A percentile compares a stretch with the other conserved stretches of the same genome.
Evolutionary conservation across 225 moss, liverwort and hornwort species (phyloP).

Genomic region (Pseudoscleropodium purum): DNA sequence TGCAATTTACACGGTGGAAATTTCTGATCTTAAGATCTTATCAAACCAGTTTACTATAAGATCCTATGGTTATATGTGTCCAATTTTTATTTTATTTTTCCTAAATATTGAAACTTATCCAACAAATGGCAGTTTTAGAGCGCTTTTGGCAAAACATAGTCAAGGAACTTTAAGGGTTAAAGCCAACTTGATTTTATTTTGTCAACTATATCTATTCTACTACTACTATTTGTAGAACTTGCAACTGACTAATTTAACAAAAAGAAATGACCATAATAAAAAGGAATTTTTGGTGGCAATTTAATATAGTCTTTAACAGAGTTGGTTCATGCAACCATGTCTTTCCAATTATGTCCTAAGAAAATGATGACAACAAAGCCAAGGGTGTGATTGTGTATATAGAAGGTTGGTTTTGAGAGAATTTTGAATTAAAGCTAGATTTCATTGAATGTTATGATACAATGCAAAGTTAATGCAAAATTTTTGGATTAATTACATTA

Average conservation of each 20-base stretch:
- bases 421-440: background rate
- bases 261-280: background rate
- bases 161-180: no score
- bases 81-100: no score
- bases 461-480: background rate
- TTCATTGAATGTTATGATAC: fast-evolving
- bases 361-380: background rate
- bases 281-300: background rate
- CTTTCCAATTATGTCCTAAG: background rate
- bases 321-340: background rate
- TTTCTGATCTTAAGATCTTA: no score
- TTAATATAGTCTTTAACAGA: background rate
- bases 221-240: fast-evolving
- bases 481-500: background rate
- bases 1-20: no score
- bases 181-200: no score
- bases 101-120: no score
- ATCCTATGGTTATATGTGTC: no score
- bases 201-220: no score
- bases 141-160: no score
- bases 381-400: fast-evolving
- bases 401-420: background rate
- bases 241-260: background rate
- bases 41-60: no score
- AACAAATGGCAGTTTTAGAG: no score